Evolutionary conservation across 2,329 filamentous ascomycete species (phyloP).

Genomic region (Cercospora nicotianae): DNA sequence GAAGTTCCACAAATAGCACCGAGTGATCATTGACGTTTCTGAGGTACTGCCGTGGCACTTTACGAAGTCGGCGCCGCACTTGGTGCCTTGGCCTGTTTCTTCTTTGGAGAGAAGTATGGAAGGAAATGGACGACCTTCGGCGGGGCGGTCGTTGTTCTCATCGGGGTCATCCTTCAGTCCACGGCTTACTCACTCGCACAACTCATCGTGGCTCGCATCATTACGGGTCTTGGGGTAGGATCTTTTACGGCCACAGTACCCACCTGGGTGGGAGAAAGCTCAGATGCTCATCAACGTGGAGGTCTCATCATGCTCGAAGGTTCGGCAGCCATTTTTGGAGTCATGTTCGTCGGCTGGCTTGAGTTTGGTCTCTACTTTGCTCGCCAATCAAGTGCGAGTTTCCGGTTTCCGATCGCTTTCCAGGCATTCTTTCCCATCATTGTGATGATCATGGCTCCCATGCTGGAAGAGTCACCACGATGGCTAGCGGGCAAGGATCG

Average conservation of each 20-base stretch:
- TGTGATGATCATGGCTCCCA: slow-evolving; percentile 37
- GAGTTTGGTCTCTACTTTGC: slow-evolving; percentile 31
- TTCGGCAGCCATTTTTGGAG: slow-evolving; percentile 28
- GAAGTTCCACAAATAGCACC: neutral
- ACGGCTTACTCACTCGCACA: slow-evolving; percentile 44
- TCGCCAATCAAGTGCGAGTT: slow-evolving; percentile 26
- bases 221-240: slow-evolving; percentile 51
- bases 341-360: slow-evolving; percentile 31
- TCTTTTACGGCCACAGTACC: slow-evolving; percentile 30
- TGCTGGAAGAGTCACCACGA: slow-evolving; percentile 34
- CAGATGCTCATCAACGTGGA: slow-evolving; percentile 26
- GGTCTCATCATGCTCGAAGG: slow-evolving; percentile 28
- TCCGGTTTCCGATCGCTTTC: slow-evolving; percentile 46
- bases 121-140: slow-evolving; percentile 46
- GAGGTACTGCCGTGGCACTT: slow-evolving; percentile 38
- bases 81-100: slow-evolving; percentile 43
- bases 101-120: slow-evolving; percentile 44
- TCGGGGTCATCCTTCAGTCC: slow-evolving; percentile 45
- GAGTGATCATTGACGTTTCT: neutral
- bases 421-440: slow-evolving; percentile 46
- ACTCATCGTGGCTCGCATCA: slow-evolving; percentile 53
- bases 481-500: slow-evolving; percentile 32
- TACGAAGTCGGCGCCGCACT: slow-evolving; percentile 34
- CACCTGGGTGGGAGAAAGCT: slow-evolving; percentile 27
- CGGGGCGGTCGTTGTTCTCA: slow-evolving; percentile 42